These are phyloP conservation scores for Yamadazyma nakazawae DNA, from an alignment of 805 yeast species.

Conservation along the genomic window DNA sequence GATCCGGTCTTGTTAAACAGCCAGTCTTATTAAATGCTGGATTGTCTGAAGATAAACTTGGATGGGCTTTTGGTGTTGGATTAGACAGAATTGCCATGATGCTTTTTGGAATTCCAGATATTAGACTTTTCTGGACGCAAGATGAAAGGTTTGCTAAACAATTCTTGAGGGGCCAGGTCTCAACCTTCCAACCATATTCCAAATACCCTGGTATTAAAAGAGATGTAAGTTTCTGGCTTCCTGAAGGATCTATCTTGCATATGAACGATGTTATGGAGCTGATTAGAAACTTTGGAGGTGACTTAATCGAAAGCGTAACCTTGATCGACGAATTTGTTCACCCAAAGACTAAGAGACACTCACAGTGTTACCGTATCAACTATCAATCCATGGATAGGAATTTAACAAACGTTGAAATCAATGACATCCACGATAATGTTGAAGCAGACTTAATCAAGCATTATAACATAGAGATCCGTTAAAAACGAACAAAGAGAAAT, in stretches of 20 bases:
- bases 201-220: slow-evolving; percentile 83
- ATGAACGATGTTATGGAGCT: slow-evolving; percentile 93
- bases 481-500: not conserved
- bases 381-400: slow-evolving; percentile 96
- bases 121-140: slow-evolving; percentile 84
- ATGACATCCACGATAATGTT: slow-evolving; percentile 64
- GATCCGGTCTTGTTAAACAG: slow-evolving; percentile 87
- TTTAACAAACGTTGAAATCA: slow-evolving; percentile 81
- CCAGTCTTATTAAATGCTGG: slow-evolving; percentile 75
- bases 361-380: slow-evolving; percentile 85
- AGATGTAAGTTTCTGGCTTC: slow-evolving; percentile 92
- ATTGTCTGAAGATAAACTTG: slow-evolving; percentile 54
- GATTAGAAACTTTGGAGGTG: slow-evolving; percentile 81
- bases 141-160: slow-evolving; percentile 77
- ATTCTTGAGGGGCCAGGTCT: slow-evolving; percentile 61
- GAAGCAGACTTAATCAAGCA: slow-evolving; percentile 50
- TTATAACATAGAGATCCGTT: slow-evolving; percentile 56
- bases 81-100: slow-evolving; percentile 95
- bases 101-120: slow-evolving; percentile 92
- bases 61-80: slow-evolving; percentile 99
- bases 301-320: slow-evolving; percentile 81
- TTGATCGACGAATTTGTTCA: slow-evolving; percentile 80
- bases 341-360: slow-evolving; percentile 72
- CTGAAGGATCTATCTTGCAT: slow-evolving; percentile 51
- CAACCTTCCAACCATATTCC: slow-evolving; percentile 82